Conservation (phyloP, 371 early-diverging fungal genomes). For the Dentiscutata heterogama region DNA sequence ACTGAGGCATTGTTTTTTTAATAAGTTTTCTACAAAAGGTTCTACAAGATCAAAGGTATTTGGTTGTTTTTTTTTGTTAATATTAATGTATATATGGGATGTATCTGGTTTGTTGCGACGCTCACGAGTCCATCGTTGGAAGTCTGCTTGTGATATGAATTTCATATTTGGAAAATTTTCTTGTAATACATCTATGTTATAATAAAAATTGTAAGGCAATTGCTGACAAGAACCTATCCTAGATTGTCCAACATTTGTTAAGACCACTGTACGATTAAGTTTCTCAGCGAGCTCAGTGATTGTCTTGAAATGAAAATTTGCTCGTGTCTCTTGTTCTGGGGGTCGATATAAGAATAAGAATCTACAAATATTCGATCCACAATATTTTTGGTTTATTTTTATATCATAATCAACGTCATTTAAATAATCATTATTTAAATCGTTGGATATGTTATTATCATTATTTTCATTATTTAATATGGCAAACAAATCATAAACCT, state of each 20-base stretch:
- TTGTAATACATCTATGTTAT: slow-evolving; percentile 14
- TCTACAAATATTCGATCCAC: slow-evolving; percentile 35
- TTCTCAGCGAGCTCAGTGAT: slow-evolving; percentile 12
- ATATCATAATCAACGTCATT: no score
- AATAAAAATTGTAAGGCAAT: slow-evolving; percentile 44
- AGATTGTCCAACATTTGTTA: slow-evolving; percentile 40
- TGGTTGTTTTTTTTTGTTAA: neutral
- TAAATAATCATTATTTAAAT: no score
- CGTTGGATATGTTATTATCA: no score
- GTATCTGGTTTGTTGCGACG: neutral
- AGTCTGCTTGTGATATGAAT: slow-evolving; percentile 39
- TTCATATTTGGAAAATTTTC: neutral
- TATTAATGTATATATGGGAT: neutral
- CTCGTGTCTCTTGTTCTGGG: slow-evolving; percentile 42
- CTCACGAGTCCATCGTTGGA: slow-evolving; percentile 32
- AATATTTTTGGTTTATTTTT: slow-evolving; percentile 43
- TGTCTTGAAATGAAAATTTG: slow-evolving; percentile 27
- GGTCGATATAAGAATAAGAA: slow-evolving; percentile 36
- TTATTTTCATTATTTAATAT: no score
- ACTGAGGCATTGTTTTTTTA: neutral
- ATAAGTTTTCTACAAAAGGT: neutral
- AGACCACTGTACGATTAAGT: slow-evolving; percentile 39
- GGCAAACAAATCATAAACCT: no score
- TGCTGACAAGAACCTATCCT: slow-evolving; percentile 24
- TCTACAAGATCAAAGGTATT: neutral